Evolutionary conservation across 106 monocot genomes (phyloP).

Genomic region (Phalaenopsis equestris): DNA sequence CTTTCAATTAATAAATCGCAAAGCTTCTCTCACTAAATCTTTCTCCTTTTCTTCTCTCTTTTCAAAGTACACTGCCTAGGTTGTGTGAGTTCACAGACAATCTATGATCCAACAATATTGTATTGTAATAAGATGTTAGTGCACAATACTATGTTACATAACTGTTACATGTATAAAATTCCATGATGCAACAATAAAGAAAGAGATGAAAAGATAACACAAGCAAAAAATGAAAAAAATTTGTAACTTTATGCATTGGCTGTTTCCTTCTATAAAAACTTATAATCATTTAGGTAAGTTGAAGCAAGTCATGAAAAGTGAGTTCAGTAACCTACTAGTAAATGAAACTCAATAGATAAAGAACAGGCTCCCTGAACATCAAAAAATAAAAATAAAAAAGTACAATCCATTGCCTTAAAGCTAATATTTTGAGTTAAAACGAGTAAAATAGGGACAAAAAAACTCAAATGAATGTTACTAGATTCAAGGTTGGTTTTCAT

Average conservation of each 20-base stretch:
- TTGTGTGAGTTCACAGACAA: too few species aligned
- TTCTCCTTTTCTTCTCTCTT: too few species aligned
- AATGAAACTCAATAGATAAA: background rate
- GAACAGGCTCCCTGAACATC: too few species aligned
- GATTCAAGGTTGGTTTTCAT: background rate
- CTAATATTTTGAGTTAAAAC: background rate
- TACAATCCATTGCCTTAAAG: too few species aligned
- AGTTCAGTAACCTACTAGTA: background rate
- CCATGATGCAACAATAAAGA: background rate
- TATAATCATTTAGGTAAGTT: background rate
- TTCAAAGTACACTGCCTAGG: too few species aligned
- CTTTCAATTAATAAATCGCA: too few species aligned
- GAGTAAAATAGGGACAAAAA: background rate
- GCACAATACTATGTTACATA: background rate
- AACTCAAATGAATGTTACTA: background rate
- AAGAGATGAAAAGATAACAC: background rate
- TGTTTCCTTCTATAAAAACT: background rate
- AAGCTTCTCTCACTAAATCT: too few species aligned
- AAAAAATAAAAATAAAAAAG: too few species aligned
- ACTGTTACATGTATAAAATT: background rate
- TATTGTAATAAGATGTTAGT: background rate
- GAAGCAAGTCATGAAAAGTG: background rate
- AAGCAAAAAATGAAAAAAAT: background rate
- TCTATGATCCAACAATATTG: background rate
- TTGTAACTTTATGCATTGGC: background rate